A percentile compares a stretch with the other conserved stretches of the same genome.
Conservation (phyloP, 2,329 filamentous ascomycete species). For the Xylaria digitata region DNA sequence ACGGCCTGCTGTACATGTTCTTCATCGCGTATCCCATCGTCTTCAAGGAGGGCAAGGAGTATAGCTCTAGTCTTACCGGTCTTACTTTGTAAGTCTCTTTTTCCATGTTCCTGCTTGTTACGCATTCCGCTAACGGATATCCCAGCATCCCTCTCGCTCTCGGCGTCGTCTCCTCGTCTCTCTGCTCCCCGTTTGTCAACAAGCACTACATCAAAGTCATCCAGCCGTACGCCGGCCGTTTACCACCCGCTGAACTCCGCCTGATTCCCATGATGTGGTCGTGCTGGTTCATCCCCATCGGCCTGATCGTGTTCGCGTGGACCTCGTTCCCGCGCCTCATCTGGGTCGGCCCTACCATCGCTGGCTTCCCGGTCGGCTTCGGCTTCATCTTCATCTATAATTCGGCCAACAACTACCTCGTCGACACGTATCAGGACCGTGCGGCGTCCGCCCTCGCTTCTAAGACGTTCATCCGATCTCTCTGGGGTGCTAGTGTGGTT, state of each 20-base stretch:
- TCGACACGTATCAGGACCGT: slow-evolving; percentile 73
- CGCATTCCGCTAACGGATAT: too few species aligned
- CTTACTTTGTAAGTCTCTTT: slow-evolving; percentile 72
- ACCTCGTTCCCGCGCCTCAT: slow-evolving; percentile 71
- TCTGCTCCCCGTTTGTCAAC: slow-evolving; percentile 79
- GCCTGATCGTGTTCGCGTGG: slow-evolving; percentile 70
- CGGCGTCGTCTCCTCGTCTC: slow-evolving; percentile 75
- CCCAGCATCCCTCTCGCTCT: slow-evolving; percentile 76
- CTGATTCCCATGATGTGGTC: slow-evolving; percentile 85
- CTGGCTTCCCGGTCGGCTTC: slow-evolving; percentile 78
- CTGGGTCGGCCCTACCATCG: slow-evolving; percentile 79
- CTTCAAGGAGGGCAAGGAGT: slow-evolving; percentile 84
- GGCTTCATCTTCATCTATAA: slow-evolving; percentile 89
- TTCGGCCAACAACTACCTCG: slow-evolving; percentile 78
- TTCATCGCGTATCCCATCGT: slow-evolving; percentile 77
- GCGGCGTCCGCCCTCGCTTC: slow-evolving; percentile 84
- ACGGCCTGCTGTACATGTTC: slow-evolving; percentile 81
- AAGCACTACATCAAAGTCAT: slow-evolving; percentile 74
- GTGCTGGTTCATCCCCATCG: slow-evolving; percentile 76
- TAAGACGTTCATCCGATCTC: slow-evolving; percentile 81
- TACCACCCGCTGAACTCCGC: slow-evolving; percentile 79
- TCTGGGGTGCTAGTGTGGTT: slow-evolving; percentile 82
- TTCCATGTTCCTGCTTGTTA: too few species aligned
- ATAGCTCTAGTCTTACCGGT: slow-evolving; percentile 77
- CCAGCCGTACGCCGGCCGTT: slow-evolving; percentile 42